Conservation (phyloP, 768 basidiomycete genomes). For the Asterophora parasitica region DNA sequence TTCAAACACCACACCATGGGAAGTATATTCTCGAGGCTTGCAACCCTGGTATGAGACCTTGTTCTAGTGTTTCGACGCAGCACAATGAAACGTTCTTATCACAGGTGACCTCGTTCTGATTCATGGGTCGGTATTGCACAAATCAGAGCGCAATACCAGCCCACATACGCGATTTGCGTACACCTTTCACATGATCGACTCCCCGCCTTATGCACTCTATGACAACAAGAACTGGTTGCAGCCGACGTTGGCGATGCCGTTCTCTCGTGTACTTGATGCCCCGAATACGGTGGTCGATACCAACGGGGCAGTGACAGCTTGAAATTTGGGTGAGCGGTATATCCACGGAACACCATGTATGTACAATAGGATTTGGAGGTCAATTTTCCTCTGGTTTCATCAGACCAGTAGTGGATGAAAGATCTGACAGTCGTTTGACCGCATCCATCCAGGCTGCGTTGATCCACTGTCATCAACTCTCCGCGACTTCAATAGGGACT, state of each 20-base stretch:
- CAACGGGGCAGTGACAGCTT: not conserved
- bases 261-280: constrained; percentile 51
- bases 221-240: constrained; percentile 97
- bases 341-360: too few species aligned
- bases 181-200: constrained; percentile 94
- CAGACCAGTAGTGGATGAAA: too few species aligned
- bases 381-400: too few species aligned
- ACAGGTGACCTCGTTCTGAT: constrained; percentile 89
- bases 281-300: constrained; percentile 9
- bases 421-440: too few species aligned
- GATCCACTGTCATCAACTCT: too few species aligned
- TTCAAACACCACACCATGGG: constrained; percentile 26
- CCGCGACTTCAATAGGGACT: too few species aligned
- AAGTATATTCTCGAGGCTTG: constrained; percentile 68
- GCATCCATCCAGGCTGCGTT: too few species aligned
- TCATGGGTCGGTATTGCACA: constrained; percentile 90
- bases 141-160: constrained; percentile 82
- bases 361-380: too few species aligned
- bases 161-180: constrained; percentile 84
- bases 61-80: not conserved
- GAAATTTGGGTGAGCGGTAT: too few species aligned
- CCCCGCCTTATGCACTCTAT: constrained; percentile 61
- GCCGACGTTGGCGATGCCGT: constrained; percentile 80
- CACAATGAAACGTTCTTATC: not conserved
- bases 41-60: constrained; percentile 51